phyloP scores from a whole-genome alignment of 2,329 filamentous ascomycete genomes.

The Arthrobotrys conoides region DNA sequence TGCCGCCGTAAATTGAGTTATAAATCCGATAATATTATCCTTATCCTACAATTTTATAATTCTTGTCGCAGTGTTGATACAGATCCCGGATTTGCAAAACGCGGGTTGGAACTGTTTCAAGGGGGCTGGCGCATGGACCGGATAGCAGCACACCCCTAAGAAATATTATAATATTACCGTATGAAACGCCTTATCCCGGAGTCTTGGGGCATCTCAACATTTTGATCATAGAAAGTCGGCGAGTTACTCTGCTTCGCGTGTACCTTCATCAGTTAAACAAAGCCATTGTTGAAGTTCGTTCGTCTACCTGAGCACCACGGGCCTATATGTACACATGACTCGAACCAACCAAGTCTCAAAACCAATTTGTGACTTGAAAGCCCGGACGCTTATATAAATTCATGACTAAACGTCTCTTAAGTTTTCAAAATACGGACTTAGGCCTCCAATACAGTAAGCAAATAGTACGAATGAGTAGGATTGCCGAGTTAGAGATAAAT shows the following conservation, averaged over 20 bases:
- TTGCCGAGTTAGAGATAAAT: too few species aligned
- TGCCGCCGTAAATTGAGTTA: neutral
- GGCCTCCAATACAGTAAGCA: too few species aligned
- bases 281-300: too few species aligned
- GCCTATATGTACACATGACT: too few species aligned
- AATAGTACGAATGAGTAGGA: too few species aligned
- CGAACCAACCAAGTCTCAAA: too few species aligned
- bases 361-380: too few species aligned
- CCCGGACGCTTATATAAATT: too few species aligned
- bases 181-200: neutral
- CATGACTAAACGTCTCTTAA: too few species aligned
- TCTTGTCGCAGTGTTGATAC: constrained; percentile 5
- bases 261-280: too few species aligned
- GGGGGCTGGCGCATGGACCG: constrained; percentile 11
- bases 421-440: too few species aligned
- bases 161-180: neutral
- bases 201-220: neutral
- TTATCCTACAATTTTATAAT: neutral
- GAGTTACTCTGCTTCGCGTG: neutral
- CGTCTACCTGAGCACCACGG: too few species aligned
- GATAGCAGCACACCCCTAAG: constrained; percentile 13
- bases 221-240: neutral
- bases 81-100: constrained; percentile 13
- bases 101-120: constrained; percentile 24
- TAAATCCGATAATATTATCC: neutral